These are phyloP conservation scores for Pholiota conissans DNA, from an alignment of 768 basidiomycete species.

Conservation along the genomic window DNA sequence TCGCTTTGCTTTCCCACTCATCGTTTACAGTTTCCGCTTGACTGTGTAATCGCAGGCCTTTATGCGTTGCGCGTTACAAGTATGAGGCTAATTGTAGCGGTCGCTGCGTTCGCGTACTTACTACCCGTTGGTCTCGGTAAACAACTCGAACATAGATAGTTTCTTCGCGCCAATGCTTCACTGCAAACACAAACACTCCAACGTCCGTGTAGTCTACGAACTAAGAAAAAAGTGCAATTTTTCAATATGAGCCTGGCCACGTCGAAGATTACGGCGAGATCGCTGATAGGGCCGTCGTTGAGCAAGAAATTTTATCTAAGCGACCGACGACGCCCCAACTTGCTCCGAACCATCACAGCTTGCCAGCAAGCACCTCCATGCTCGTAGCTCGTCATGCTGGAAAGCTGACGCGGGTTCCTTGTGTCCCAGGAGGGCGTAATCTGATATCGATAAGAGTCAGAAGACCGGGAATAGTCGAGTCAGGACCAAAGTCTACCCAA, in stretches of 20 bases:
- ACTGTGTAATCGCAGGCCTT: no score
- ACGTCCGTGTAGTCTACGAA: no score
- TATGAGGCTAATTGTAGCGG: no score
- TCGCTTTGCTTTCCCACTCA: no score
- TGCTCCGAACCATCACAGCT: conserved; percentile 8
- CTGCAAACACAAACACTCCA: no score
- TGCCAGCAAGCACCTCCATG: conserved; percentile 22
- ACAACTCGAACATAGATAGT: no score
- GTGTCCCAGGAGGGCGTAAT: conserved; percentile 19
- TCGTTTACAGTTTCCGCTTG: no score
- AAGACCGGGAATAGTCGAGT: conserved; percentile 36
- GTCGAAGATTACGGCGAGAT: conserved; percentile 5
- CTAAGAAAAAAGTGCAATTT: no score
- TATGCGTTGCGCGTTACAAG: no score
- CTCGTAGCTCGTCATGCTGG: conserved; percentile 29
- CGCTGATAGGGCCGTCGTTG: conserved; percentile 10
- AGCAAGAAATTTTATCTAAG: conserved; percentile 9
- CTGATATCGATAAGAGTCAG: conserved; percentile 43
- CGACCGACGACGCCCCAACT: neutral
- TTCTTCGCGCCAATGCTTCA: no score
- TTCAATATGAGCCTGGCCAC: neutral
- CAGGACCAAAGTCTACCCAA: conserved; percentile 24
- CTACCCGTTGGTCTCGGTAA: no score
- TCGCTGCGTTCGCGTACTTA: no score
- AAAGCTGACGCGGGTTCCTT: conserved; percentile 21